A percentile compares a stretch with the other conserved stretches of the same genome.
Conservation (phyloP, 192 early-diverging fungal species). For the Lobosporangium transversale region DNA sequence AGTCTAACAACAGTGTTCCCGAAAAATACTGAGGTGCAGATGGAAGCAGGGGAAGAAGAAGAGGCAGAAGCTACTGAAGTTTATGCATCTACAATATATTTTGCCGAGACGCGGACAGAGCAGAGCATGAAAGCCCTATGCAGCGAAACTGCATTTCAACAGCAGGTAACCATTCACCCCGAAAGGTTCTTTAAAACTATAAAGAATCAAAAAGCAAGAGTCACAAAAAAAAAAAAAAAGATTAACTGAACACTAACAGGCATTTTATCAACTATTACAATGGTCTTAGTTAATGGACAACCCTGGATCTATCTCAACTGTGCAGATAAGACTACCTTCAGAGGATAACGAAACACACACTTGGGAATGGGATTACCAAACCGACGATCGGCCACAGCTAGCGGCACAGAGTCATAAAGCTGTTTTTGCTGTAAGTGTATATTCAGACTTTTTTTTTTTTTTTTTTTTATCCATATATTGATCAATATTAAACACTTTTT, state of each 20-base stretch:
- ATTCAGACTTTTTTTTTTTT: too few relatives aligned
- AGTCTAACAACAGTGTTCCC: not conserved
- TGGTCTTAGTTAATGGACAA: slow-evolving; percentile 5
- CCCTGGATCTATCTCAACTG: slow-evolving; percentile 15
- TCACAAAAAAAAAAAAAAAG: too few relatives aligned
- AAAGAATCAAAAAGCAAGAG: too few relatives aligned
- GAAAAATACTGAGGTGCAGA: not conserved
- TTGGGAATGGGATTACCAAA: slow-evolving; percentile 22
- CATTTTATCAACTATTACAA: not conserved
- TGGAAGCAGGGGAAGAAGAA: not conserved
- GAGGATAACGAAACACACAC: not conserved
- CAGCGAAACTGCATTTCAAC: slow-evolving; percentile 15
- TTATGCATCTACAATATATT: slow-evolving; percentile 23
- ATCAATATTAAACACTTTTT: not conserved
- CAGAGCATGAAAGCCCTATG: slow-evolving; percentile 24
- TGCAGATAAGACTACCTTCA: not conserved
- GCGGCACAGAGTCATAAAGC: slow-evolving; percentile 27
- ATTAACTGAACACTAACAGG: too few relatives aligned
- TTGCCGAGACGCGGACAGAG: slow-evolving; percentile 31
- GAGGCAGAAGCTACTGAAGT: too few relatives aligned
- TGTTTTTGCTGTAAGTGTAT: slow-evolving; percentile 28
- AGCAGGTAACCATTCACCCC: slow-evolving; percentile 20
- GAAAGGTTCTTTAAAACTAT: too few relatives aligned
- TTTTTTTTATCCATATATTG: too few relatives aligned
- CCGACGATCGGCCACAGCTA: not conserved